phyloP scores from a whole-genome alignment of 768 basidiomycete species.

The Boletellus sp. region DNA sequence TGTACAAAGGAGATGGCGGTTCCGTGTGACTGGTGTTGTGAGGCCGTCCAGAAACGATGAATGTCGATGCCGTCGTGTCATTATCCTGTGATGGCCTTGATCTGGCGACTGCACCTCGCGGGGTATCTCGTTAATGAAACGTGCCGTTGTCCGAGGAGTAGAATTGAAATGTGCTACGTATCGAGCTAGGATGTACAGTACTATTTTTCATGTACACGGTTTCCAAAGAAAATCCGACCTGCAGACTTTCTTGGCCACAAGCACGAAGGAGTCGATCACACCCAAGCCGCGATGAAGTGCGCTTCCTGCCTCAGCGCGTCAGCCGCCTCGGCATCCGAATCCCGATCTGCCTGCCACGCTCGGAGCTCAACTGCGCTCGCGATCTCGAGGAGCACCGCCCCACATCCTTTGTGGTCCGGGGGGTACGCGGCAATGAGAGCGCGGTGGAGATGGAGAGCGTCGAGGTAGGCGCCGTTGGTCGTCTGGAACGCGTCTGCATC shows the following conservation, averaged over 20 bases:
- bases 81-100: neutral
- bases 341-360: slow-evolving; percentile 67
- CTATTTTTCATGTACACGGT: neutral
- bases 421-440: slow-evolving; percentile 63
- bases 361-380: slow-evolving; percentile 60
- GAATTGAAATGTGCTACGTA: neutral
- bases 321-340: slow-evolving; percentile 67
- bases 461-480: slow-evolving; percentile 73
- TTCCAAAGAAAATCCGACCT: slow-evolving; percentile 2
- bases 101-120: too few species aligned
- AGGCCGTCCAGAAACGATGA: too few species aligned
- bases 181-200: neutral
- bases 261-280: slow-evolving; percentile 6
- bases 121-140: too few species aligned
- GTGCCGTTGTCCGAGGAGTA: neutral
- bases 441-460: slow-evolving; percentile 75
- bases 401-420: slow-evolving; percentile 59
- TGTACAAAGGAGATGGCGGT: slow-evolving; percentile 9
- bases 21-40: too few species aligned
- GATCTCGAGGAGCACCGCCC: slow-evolving; percentile 60
- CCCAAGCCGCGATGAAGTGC: slow-evolving; percentile 43
- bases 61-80: too few species aligned
- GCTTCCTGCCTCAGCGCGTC: slow-evolving; percentile 68
- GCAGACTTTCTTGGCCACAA: slow-evolving; percentile 2
- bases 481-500: slow-evolving; percentile 38